These are phyloP conservation scores for Orbilia brochopaga DNA, from an alignment of 2,329 filamentous ascomycete species.

Conservation along the genomic window DNA sequence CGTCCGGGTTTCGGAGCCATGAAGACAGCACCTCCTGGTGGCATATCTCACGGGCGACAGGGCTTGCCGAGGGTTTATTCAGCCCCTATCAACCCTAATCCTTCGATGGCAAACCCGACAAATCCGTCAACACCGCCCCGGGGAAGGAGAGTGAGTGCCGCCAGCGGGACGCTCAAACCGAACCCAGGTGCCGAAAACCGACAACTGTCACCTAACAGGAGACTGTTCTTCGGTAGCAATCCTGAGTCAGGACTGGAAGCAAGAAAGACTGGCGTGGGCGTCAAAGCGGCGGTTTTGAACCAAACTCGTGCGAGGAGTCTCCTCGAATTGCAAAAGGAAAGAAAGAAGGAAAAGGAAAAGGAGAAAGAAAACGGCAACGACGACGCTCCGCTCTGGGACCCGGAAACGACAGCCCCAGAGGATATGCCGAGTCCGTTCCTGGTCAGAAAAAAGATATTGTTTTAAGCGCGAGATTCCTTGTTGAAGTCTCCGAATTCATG, in stretches of 20 bases:
- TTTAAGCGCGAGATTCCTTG: not conserved
- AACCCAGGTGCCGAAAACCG: conserved; percentile 43
- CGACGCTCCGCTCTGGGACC: conserved; percentile 30
- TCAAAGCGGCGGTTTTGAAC: conserved; percentile 21
- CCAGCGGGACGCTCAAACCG: conserved; percentile 24
- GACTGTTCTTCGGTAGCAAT: conserved; percentile 15
- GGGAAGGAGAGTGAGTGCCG: conserved; percentile 27
- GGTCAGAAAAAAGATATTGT: conserved; percentile 4
- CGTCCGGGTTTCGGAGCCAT: conserved; percentile 19
- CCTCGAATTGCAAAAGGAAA: conserved; percentile 20
- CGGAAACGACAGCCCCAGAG: conserved; percentile 11
- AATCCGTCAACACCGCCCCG: conserved; percentile 43
- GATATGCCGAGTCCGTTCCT: conserved; percentile 44
- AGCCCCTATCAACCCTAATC: conserved; percentile 37
- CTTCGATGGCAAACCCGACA: conserved; percentile 21
- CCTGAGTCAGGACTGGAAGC: conserved; percentile 7
- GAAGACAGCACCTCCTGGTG: conserved; percentile 26
- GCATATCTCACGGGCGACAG: conserved; percentile 12
- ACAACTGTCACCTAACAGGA: conserved; percentile 34
- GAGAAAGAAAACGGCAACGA: conserved; percentile 30
- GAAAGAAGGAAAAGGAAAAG: conserved; percentile 9
- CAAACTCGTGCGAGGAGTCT: conserved; percentile 25
- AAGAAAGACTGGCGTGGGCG: conserved; percentile 17
- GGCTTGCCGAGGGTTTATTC: conserved; percentile 36
- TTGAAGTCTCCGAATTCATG: not conserved